These are phyloP conservation scores for Dentipellis sp. DNA, from an alignment of 768 basidiomycete genomes.

Conservation along the genomic window DNA sequence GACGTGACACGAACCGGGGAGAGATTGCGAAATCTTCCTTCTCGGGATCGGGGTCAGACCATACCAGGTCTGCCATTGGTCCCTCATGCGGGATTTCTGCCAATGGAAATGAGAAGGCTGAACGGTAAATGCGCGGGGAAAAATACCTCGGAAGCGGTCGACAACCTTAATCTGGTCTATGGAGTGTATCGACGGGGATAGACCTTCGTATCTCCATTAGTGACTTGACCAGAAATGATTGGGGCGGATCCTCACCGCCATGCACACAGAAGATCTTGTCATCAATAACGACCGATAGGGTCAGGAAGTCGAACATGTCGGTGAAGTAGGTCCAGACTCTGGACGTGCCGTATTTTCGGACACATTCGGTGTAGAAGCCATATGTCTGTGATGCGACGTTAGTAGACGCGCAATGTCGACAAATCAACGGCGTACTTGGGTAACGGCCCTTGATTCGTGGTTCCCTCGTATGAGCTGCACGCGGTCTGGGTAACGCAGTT, in stretches of 20 bases:
- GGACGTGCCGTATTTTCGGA: conserved; percentile 92
- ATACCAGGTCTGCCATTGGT: conserved; percentile 98
- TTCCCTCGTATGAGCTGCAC: conserved; percentile 97
- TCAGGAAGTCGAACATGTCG: conserved; percentile 99
- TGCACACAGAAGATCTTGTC: conserved; percentile 99
- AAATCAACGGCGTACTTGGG: conserved; percentile 62
- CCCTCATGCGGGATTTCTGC: conserved; percentile 98
- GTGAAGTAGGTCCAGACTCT: conserved; percentile 99
- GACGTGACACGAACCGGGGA: conserved; percentile 55
- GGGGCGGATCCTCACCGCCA: conserved; percentile 53
- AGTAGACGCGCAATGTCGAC: conserved; percentile 1
- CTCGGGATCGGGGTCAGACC: conserved; percentile 99
- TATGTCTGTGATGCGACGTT: conserved; percentile 58
- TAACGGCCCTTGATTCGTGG: conserved; percentile 96
- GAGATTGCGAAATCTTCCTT: conserved; percentile 99
- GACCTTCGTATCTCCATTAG: conserved; percentile 39
- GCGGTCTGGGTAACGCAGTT: conserved; percentile 92
- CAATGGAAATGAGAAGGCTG: background rate
- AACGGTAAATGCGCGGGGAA: too few species aligned
- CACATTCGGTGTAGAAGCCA: conserved; percentile 98
- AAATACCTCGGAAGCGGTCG: conserved; percentile 88
- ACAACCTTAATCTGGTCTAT: conserved; percentile 99
- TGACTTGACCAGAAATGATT: conserved; percentile 3
- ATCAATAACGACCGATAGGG: conserved; percentile 95
- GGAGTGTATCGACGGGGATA: conserved; percentile 96